Evolutionary conservation across 2,329 filamentous ascomycete genomes (phyloP).

Genomic region (Aspergillus uvarum): DNA sequence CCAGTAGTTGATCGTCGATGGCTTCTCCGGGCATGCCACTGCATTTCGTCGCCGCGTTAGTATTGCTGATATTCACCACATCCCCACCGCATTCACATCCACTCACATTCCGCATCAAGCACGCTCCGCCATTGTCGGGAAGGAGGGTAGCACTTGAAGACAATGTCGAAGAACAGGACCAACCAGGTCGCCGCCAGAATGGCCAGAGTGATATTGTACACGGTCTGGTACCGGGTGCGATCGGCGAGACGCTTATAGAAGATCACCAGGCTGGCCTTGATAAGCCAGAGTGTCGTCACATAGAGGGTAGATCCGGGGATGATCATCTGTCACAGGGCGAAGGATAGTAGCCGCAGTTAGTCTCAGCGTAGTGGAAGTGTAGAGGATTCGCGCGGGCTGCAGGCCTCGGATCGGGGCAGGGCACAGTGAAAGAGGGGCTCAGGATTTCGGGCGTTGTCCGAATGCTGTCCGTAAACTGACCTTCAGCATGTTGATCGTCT

Average conservation of each 20-base stretch:
- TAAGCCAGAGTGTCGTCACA: conserved; percentile 24
- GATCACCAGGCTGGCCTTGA: conserved; percentile 23
- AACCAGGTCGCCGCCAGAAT: conserved; percentile 21
- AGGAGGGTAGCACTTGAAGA: conserved; percentile 23
- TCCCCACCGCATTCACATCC: background rate
- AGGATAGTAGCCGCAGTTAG: conserved; percentile 1
- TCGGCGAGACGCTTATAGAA: conserved; percentile 26
- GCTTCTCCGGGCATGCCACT: conserved; percentile 18
- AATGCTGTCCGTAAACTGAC: conserved; percentile 5
- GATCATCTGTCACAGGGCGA: conserved; percentile 17
- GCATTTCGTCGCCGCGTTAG: background rate
- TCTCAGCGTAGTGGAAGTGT: background rate
- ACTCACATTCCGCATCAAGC: conserved; percentile 5
- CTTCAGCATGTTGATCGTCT: conserved; percentile 21
- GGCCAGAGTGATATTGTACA: conserved; percentile 20
- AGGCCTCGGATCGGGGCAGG: background rate
- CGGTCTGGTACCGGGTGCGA: conserved; percentile 19
- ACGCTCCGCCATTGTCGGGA: conserved; percentile 13
- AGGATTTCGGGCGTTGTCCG: background rate
- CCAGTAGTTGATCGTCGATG: conserved; percentile 20
- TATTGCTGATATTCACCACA: too few species aligned
- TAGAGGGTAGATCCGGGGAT: conserved; percentile 25
- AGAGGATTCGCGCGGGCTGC: too few species aligned
- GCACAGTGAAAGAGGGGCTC: background rate
- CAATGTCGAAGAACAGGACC: conserved; percentile 21